Percentiles rank a stretch among this genome's conserved stretches.
These are phyloP conservation scores for Penicillium griseofulvum DNA, from an alignment of 2,329 filamentous ascomycete genomes.

Conservation along the genomic window DNA sequence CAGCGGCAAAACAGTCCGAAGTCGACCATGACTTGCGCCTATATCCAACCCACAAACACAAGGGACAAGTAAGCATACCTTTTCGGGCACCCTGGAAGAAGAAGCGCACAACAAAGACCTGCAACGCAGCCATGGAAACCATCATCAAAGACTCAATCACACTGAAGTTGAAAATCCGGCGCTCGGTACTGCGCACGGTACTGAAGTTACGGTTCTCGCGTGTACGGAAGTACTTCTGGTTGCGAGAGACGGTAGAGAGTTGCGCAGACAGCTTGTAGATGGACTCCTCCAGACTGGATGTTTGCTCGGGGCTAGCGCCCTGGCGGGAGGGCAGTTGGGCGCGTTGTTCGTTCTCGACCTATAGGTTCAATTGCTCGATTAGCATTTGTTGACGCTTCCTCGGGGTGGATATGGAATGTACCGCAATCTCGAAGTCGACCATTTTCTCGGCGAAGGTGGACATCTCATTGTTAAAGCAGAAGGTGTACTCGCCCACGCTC, in stretches of 20 bases:
- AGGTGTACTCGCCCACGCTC: conserved; percentile 82
- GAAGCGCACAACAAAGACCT: conserved; percentile 96
- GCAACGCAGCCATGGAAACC: conserved; percentile 89
- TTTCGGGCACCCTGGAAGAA: conserved; percentile 91
- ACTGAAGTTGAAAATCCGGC: conserved; percentile 94
- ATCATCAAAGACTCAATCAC: conserved; percentile 90
- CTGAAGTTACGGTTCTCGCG: conserved; percentile 98
- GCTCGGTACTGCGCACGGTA: conserved; percentile 93
- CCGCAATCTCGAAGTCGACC: conserved; percentile 96
- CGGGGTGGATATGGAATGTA: conserved; percentile 47
- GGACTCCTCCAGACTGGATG: conserved; percentile 82
- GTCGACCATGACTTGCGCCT: not conserved
- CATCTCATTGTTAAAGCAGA: conserved; percentile 99
- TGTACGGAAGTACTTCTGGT: conserved; percentile 99
- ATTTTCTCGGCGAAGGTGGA: conserved; percentile 96
- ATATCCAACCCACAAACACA: not conserved
- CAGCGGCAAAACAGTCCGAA: not conserved
- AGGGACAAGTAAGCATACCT: conserved; percentile 44
- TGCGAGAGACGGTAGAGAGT: conserved; percentile 88
- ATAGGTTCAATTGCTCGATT: conserved; percentile 1
- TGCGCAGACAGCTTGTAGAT: conserved; percentile 93
- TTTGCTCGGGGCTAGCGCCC: conserved; percentile 85
- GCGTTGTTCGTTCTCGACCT: conserved; percentile 89
- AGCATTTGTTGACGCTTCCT: not conserved
- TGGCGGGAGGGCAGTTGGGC: conserved; percentile 83